Percentiles rank a stretch among this genome's conserved stretches.
phyloP scores from a whole-genome alignment of 805 yeast species.

The Candida easanensis region DNA sequence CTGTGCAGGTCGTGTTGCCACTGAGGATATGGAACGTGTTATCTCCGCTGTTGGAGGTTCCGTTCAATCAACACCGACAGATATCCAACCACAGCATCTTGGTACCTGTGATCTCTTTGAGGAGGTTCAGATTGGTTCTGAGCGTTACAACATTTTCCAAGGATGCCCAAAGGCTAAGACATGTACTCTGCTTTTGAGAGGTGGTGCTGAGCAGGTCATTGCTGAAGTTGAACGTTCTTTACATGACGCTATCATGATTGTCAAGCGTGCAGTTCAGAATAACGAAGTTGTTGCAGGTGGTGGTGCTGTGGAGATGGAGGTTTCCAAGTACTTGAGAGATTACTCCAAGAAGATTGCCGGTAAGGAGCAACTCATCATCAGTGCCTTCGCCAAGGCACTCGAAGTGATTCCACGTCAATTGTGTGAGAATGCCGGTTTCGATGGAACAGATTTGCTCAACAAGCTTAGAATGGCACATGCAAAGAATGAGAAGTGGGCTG shows the following conservation, averaged over 20 bases:
- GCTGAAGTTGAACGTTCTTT: constrained; percentile 97
- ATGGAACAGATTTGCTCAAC: constrained; percentile 91
- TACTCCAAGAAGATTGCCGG: constrained; percentile 88
- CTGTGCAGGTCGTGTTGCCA: constrained; percentile 93
- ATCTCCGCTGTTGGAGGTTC: constrained; percentile 92
- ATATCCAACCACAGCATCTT: constrained; percentile 64
- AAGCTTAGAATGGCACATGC: constrained; percentile 91
- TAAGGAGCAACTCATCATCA: constrained; percentile 89
- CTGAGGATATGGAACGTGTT: constrained; percentile 90
- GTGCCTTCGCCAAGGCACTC: constrained; percentile 90
- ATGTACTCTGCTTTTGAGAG: constrained; percentile 89
- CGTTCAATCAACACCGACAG: constrained; percentile 74
- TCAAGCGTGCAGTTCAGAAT: constrained; percentile 88
- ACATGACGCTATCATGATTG: constrained; percentile 98
- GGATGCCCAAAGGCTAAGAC: constrained; percentile 94
- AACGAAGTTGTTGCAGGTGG: constrained; percentile 95
- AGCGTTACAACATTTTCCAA: constrained; percentile 87
- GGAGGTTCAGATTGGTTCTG: constrained; percentile 94
- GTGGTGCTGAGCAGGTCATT: constrained; percentile 97
- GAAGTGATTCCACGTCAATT: constrained; percentile 96
- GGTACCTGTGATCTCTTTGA: constrained; percentile 87
- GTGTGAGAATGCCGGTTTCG: constrained; percentile 99
- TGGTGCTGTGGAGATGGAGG: constrained; percentile 98
- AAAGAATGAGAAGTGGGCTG: constrained; percentile 87
- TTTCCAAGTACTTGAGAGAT: constrained; percentile 85